Base-by-base conservation (phyloP, 441 rosid genomes). In the Gossypium lobatum region DNA sequence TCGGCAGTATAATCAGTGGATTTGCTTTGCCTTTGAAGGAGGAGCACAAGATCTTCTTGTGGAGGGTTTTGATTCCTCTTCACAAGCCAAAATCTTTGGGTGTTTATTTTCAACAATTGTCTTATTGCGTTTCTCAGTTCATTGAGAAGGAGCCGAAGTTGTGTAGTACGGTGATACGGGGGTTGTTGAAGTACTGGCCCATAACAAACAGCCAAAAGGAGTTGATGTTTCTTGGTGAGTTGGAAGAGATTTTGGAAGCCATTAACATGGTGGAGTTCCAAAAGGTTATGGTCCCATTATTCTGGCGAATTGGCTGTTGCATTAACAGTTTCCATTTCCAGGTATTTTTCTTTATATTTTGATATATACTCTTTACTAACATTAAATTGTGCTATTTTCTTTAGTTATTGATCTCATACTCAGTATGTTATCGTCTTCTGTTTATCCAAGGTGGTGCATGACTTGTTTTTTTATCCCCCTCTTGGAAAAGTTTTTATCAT, bases 11-110 rank as follows among this genome's bases (percentile, higher is more conserved):
- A 66, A 88, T 90, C 73, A 90, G 93, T 9, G 98, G 98, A 23
- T 93, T 93, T 76, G 95, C 97, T 0, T 78, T 91, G 88, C 98
- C 98, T 1, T 77, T 93, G 85, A 93, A 93, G 76, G 98, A 93
- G 78, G 98, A 93, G 81, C 98, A 93, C 65, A 93, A 89, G 83
- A 85, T 93, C 18, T 93, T 93, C 83, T 74, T 91, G 75, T 88
- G 90, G 84, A 88, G 92, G 78, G 98, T 88, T 71, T 82, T 93
- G 82, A 89, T 93, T 75, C 98, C 98, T 7, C 66, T 93, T 64
- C 97, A 93, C 70, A 93, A 91, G 87, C 97, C 97, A 28, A 93
- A 88, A 79, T 85, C 93, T 23, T 76, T 93, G 54, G 96, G 93
- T 16, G 55, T 83, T 70, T 93, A 93, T 86, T 89, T 90, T 76